Base-by-base conservation (phyloP, 768 basidiomycete genomes). In the Kwoniella dendrophila region DNA sequence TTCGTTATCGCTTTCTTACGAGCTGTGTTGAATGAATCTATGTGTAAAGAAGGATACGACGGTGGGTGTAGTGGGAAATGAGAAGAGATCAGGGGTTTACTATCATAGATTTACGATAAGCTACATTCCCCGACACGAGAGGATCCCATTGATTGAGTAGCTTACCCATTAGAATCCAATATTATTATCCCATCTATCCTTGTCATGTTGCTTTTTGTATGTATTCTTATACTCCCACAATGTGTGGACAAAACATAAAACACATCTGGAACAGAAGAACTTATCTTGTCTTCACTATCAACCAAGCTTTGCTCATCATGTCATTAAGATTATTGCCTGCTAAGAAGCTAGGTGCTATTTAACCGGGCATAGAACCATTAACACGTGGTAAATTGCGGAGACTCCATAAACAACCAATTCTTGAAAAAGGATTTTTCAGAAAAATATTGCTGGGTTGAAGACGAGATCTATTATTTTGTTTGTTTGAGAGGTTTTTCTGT, bases 71-170 rank as follows among this genome's bases (percentile, higher is more conserved):
- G 86, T 56, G 89, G 86, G 80, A 94, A 96, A 40, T 89, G 89
- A 30, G 92, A 92, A 80, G 92, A 90, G 67, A 94, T 90, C 67
- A 96, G 89, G 26, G 92, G 87, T 47, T 85, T 79, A 30, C 81
- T 82, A 43, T 24, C 24, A 40, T 52, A 36, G 20, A 26, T 27
- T 47, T 43, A 22, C 14, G n/a, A 45, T 56, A 43, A 61, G 58
- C 26, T 38, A 22, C 0, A 1, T 30, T 27, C 20, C 43, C 11
- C 18, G 12, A 14, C 10, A 48, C 14, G 27, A 12, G 47, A 26
- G 22, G 4, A n/a, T 10, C 16, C 11, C 38, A 10, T 7, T 40
- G 34, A 16, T 6, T 48, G 18, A 22, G 10, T 34, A 11, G 20
- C 53, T 50, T 47, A 76, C 77, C 77, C 77, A 33, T 72, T 73